Evolutionary conservation across 1,284 basidiomycete genomes (phyloP).

Genomic region (Fomitiporia mediterranea): DNA sequence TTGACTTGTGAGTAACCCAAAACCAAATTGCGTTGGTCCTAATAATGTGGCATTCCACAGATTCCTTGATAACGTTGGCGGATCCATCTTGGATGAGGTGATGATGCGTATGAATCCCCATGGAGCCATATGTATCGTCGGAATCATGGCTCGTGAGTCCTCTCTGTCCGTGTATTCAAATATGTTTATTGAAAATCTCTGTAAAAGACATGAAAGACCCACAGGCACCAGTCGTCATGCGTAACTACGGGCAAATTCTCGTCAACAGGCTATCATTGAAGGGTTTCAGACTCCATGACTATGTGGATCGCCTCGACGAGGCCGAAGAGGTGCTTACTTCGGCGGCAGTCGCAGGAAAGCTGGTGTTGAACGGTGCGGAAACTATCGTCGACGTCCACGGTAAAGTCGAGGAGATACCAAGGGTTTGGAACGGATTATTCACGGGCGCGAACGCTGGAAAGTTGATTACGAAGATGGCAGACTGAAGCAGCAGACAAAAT

Average conservation of each 20-base stretch:
- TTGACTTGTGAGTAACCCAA: conserved; percentile 19
- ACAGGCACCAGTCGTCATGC: conserved; percentile 18
- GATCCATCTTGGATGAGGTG: conserved; percentile 32
- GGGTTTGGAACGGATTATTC: conserved; percentile 30
- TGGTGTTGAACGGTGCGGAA: conserved; percentile 25
- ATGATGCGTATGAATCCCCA: conserved; percentile 34
- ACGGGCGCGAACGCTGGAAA: conserved; percentile 31
- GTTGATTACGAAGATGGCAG: conserved; percentile 29
- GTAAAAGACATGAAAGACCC: conserved; percentile 17
- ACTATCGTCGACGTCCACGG: conserved; percentile 26
- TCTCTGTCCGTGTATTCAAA: neutral
- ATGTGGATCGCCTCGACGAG: conserved; percentile 17
- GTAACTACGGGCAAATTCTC: conserved; percentile 31
- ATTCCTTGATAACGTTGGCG: conserved; percentile 37
- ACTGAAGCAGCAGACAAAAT: no score
- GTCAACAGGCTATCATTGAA: conserved; percentile 35
- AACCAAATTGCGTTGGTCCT: no score
- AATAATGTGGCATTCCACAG: no score
- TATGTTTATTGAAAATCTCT: conserved; percentile 24
- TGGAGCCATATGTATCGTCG: conserved; percentile 38
- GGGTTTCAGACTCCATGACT: conserved; percentile 37
- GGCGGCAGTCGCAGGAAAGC: neutral
- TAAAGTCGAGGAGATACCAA: conserved; percentile 30
- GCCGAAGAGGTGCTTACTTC: neutral
- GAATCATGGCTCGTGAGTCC: conserved; percentile 33